These are phyloP conservation scores for Selenicereus undatus DNA, from an alignment of 148 eudicot species.

Conservation along the genomic window DNA sequence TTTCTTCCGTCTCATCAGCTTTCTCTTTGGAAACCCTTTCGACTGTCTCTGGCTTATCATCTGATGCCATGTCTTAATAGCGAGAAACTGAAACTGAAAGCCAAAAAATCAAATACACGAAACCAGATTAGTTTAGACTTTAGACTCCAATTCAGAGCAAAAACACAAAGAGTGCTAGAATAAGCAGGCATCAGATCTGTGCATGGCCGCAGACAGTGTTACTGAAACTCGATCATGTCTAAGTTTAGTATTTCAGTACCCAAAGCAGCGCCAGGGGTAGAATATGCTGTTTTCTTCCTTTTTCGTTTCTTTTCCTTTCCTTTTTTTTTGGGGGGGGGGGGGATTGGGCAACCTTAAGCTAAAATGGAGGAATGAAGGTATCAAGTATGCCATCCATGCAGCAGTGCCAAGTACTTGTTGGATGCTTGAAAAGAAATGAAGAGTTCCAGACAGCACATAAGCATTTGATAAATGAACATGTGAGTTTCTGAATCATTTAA, in stretches of 20 bases:
- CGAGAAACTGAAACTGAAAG: constrained; percentile 4
- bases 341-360: too few relatives aligned
- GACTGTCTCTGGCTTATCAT: constrained; percentile 56
- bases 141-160: not conserved
- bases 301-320: too few relatives aligned
- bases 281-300: too few relatives aligned
- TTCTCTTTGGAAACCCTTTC: constrained; percentile 52
- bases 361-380: too few relatives aligned
- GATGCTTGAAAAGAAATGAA: too few relatives aligned
- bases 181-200: constrained; percentile 2
- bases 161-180: not conserved
- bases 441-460: too few relatives aligned
- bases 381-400: too few relatives aligned
- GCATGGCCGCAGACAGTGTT: not conserved
- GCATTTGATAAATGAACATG: too few relatives aligned
- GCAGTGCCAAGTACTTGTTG: too few relatives aligned
- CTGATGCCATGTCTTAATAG: constrained; percentile 61
- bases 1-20: constrained; percentile 39
- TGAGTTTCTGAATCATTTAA: too few relatives aligned
- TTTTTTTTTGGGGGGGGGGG: too few relatives aligned
- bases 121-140: not conserved
- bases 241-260: not conserved
- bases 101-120: not conserved
- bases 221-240: not conserved
- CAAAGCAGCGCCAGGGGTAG: not conserved